Evolutionary conservation across 2,329 filamentous ascomycete genomes (phyloP).

Genomic region (Verticillium nubilum): DNA sequence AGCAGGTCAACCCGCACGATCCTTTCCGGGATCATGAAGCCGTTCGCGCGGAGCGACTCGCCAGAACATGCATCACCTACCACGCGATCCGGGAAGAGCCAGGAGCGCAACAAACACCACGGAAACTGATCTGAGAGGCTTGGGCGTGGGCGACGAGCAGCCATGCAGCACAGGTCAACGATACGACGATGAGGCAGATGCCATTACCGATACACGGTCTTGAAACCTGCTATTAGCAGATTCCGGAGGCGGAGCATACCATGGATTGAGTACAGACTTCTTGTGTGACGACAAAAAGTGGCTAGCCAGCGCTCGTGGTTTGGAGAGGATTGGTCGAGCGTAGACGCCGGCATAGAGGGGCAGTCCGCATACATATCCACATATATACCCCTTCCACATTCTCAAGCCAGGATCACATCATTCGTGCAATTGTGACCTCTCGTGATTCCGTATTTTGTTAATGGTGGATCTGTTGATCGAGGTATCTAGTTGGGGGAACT

Average conservation of each 20-base stretch:
- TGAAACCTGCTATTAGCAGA: no score
- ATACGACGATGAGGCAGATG: no score
- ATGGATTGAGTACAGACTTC: no score
- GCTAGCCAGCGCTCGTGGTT: neutral
- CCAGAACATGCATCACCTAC: constrained; percentile 23
- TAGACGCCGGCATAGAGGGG: neutral
- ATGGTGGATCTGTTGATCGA: neutral
- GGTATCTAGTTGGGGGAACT: neutral
- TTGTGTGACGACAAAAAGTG: no score
- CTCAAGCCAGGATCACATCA: neutral
- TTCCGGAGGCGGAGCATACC: no score
- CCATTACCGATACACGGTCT: no score
- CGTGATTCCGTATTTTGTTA: neutral
- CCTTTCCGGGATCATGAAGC: constrained; percentile 38
- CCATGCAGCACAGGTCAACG: no score
- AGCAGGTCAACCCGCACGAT: constrained; percentile 31
- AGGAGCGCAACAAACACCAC: constrained; percentile 1
- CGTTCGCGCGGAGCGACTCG: constrained; percentile 33
- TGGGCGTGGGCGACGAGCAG: neutral
- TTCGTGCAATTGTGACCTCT: neutral
- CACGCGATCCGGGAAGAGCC: constrained; percentile 6
- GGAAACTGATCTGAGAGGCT: constrained; percentile 4
- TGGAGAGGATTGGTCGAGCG: neutral
- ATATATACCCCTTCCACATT: neutral
- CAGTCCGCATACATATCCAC: neutral